Conservation (phyloP, 2,329 filamentous ascomycete genomes). For the Microdochium trichocladiopsis region DNA sequence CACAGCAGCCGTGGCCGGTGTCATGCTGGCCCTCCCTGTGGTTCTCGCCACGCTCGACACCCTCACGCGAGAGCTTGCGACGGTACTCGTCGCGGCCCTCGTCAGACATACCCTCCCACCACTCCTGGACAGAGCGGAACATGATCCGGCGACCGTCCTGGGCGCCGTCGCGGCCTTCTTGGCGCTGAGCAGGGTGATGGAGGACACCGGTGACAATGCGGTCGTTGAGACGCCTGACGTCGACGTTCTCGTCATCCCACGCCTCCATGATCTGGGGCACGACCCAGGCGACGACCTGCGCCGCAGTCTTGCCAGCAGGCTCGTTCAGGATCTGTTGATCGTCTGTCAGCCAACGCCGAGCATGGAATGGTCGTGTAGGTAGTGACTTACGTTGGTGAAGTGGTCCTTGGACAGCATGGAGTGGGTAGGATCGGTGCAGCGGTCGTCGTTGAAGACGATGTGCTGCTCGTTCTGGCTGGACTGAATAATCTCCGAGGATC, state of each 20-base stretch:
- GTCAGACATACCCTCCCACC: conserved; percentile 68
- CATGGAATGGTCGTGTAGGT: conserved; percentile 3
- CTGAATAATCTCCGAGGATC: conserved; percentile 80
- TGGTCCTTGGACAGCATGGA: conserved; percentile 96
- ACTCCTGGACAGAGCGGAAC: conserved; percentile 73
- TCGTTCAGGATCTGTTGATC: conserved; percentile 65
- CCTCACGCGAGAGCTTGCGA: conserved; percentile 67
- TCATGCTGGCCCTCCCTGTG: conserved; percentile 83
- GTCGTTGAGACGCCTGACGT: conserved; percentile 63
- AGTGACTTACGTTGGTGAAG: conserved; percentile 64
- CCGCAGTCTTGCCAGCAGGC: conserved; percentile 75
- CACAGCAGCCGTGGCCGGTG: conserved; percentile 73
- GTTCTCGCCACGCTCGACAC: conserved; percentile 71
- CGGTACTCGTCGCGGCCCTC: conserved; percentile 61
- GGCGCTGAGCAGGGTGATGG: conserved; percentile 78
- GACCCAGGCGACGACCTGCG: conserved; percentile 72
- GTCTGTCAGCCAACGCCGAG: conserved; percentile 5
- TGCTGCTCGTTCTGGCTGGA: conserved; percentile 79
- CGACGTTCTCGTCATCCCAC: conserved; percentile 71
- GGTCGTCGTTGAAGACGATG: conserved; percentile 77
- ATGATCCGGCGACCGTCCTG: conserved; percentile 67
- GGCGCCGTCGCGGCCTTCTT: conserved; percentile 62
- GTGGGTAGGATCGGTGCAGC: conserved; percentile 77
- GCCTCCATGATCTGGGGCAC: conserved; percentile 84
- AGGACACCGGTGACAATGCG: conserved; percentile 77